Percentiles rank a stretch among this genome's conserved stretches.
Evolutionary conservation across 768 basidiomycete species (phyloP).

Genomic region (Cystobasidium ongulense): DNA sequence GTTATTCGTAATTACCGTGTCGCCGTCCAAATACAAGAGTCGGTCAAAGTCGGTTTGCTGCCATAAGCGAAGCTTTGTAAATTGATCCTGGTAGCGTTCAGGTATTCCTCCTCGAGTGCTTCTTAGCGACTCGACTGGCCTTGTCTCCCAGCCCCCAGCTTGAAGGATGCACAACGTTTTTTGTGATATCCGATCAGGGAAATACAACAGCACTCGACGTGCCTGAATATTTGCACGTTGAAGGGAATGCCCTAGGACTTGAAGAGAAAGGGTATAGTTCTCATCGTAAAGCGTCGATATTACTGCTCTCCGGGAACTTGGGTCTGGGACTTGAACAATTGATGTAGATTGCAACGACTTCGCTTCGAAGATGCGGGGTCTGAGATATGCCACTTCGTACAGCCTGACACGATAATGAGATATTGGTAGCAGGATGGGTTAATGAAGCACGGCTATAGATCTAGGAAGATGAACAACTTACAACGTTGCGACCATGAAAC

Average conservation of each 20-base stretch:
- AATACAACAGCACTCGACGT: neutral
- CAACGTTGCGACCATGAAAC: neutral
- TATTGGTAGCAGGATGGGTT: too few relatives aligned
- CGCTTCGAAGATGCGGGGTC: neutral
- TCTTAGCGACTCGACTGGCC: neutral
- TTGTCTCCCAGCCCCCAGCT: neutral
- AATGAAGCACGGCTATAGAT: neutral
- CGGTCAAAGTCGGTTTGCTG: slow-evolving; percentile 17
- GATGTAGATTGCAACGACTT: neutral
- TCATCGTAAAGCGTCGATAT: slow-evolving; percentile 10
- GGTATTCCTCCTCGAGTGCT: neutral
- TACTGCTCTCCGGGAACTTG: neutral
- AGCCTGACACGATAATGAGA: neutral
- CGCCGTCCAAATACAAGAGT: slow-evolving; percentile 8
- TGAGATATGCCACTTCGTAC: neutral
- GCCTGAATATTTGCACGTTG: neutral
- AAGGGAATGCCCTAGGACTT: neutral
- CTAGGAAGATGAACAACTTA: neutral
- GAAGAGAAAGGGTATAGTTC: neutral
- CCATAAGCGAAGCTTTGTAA: slow-evolving; percentile 26
- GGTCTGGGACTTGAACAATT: neutral
- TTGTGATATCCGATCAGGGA: neutral
- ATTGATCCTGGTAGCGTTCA: slow-evolving; percentile 6
- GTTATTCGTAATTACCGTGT: neutral
- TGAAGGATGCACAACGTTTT: neutral